Evolutionary conservation across 257 asterid genomes (phyloP).

Genomic region (Prunella vulgaris): DNA sequence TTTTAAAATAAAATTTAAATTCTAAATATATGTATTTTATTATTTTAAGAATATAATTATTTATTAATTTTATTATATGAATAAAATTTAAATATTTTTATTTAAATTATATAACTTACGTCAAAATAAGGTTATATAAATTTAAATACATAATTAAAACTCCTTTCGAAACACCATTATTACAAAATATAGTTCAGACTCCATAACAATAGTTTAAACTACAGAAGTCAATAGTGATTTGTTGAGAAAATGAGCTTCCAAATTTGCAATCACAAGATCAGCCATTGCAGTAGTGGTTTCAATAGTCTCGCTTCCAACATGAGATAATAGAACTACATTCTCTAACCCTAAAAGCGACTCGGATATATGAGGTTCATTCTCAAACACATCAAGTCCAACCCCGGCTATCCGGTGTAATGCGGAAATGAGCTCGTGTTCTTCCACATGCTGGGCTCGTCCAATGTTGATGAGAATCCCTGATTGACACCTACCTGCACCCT

Average conservation of each 20-base stretch:
- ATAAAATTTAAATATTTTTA: too few species aligned
- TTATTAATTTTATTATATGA: too few species aligned
- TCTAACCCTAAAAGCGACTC: conserved; percentile 45
- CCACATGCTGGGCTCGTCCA: conserved; percentile 65
- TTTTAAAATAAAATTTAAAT: too few species aligned
- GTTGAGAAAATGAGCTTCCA: conserved; percentile 61
- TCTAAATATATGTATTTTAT: too few species aligned
- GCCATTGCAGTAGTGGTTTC: conserved; percentile 71
- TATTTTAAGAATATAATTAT: too few species aligned
- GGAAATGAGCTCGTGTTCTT: conserved; percentile 58
- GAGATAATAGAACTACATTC: conserved; percentile 66
- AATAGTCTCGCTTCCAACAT: conserved; percentile 57
- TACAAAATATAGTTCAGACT: background rate
- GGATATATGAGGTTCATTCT: conserved; percentile 67
- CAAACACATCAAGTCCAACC: conserved; percentile 85
- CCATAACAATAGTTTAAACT: conserved; percentile 24
- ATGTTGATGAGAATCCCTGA: conserved; percentile 69
- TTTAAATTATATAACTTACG: too few species aligned
- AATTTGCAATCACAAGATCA: conserved; percentile 62
- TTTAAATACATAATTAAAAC: too few species aligned
- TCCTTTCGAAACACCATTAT: too few species aligned
- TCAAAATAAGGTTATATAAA: too few species aligned
- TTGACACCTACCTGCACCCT: too few species aligned
- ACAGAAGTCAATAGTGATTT: conserved; percentile 70
- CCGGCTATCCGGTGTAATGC: conserved; percentile 67